Evolutionary conservation across 1,284 basidiomycete genomes (phyloP).

Genomic region (Pulchroboletus neoregius): DNA sequence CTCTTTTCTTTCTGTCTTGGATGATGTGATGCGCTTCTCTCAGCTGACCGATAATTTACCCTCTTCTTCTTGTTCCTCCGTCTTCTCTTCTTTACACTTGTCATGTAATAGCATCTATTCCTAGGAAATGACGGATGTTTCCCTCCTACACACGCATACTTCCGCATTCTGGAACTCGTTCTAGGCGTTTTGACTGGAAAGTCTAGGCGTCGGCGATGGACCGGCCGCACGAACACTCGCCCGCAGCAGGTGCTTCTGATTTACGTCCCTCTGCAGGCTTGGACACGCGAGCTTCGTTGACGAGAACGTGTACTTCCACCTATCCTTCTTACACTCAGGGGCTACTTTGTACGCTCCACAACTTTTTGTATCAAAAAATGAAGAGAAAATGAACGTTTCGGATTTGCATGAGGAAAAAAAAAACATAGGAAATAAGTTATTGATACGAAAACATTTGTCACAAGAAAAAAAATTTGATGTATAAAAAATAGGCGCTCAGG

Average conservation of each 20-base stretch:
- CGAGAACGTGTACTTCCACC: too few species aligned
- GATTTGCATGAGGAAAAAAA: too few species aligned
- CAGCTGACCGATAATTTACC: neutral
- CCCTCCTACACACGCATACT: neutral
- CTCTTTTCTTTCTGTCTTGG: neutral
- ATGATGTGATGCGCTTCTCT: neutral
- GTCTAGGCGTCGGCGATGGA: neutral
- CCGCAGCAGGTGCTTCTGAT: neutral
- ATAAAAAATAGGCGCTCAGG: too few species aligned
- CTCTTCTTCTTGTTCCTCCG: neutral
- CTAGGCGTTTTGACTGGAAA: neutral
- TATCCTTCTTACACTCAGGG: too few species aligned
- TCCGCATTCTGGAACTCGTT: neutral
- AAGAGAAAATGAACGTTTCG: too few species aligned
- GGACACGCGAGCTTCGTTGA: too few species aligned
- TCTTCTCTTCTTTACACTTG: neutral
- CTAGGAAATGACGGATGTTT: neutral
- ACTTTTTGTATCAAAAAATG: too few species aligned
- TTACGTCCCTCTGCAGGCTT: neutral
- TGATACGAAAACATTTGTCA: too few species aligned
- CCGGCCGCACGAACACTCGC: neutral
- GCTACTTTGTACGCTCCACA: too few species aligned
- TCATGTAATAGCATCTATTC: conserved; percentile 14
- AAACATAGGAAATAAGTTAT: too few species aligned
- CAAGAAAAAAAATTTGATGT: too few species aligned